Conservation (phyloP, 2,329 filamentous ascomycete genomes). For the Fusarium sp. region DNA sequence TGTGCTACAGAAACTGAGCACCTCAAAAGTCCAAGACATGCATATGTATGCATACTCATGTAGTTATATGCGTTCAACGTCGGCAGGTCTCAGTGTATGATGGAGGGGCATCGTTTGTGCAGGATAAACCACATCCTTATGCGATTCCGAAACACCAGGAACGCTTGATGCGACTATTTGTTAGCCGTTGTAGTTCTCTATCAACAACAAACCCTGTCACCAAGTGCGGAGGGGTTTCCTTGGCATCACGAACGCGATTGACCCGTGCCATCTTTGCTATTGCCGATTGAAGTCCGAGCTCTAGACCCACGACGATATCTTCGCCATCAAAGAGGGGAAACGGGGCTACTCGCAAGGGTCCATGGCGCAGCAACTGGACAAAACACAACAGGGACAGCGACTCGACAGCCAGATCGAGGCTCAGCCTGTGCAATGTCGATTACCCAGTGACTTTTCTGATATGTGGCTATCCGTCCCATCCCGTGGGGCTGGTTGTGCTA, state of each 20-base stretch:
- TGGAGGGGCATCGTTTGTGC: background rate
- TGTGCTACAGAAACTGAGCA: background rate
- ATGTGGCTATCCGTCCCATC: constrained; percentile 36
- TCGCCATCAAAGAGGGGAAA: constrained; percentile 17
- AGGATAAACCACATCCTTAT: background rate
- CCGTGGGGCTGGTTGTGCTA: constrained; percentile 20
- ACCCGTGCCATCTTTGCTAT: constrained; percentile 30
- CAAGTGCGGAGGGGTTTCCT: constrained; percentile 5
- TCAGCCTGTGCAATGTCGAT: constrained; percentile 8
- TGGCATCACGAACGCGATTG: constrained; percentile 10
- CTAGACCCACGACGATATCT: constrained; percentile 32
- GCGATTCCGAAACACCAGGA: constrained; percentile 12
- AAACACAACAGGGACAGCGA: background rate
- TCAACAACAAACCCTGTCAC: constrained; percentile 8
- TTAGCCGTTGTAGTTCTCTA: constrained; percentile 12
- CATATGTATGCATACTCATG: background rate
- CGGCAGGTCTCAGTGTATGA: background rate
- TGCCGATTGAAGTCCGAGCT: constrained; percentile 36
- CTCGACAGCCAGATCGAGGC: constrained; percentile 12
- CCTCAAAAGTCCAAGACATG: background rate
- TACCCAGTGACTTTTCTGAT: constrained; percentile 29
- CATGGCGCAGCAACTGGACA: constrained; percentile 9
- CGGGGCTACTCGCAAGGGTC: constrained; percentile 24
- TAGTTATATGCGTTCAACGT: background rate
- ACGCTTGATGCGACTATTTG: constrained; percentile 7